These are phyloP conservation scores for Ogataea thermomethanolica DNA, from an alignment of 805 yeast genomes.

Conservation along the genomic window DNA sequence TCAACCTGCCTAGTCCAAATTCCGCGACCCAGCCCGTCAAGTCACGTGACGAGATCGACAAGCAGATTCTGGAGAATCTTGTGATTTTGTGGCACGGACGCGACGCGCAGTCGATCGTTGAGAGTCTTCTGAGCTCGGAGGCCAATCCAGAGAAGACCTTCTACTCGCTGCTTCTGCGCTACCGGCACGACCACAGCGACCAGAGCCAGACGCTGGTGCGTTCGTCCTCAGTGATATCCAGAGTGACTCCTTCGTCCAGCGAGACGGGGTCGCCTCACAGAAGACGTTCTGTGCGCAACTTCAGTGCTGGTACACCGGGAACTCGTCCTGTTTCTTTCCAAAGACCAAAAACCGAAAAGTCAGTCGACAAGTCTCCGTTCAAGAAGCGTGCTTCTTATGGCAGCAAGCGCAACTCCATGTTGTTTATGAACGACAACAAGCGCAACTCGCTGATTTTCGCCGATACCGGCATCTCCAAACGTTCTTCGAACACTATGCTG, in stretches of 20 bases:
- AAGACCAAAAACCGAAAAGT: conserved; percentile 7
- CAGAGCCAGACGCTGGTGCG: conserved; percentile 24
- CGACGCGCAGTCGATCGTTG: conserved; percentile 34
- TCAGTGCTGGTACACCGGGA: conserved; percentile 45
- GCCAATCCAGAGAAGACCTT: conserved; percentile 38
- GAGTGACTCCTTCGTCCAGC: conserved; percentile 26
- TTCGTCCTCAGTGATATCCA: conserved; percentile 31
- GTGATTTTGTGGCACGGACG: conserved; percentile 59
- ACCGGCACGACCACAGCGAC: conserved; percentile 34
- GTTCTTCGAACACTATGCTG: conserved; percentile 27
- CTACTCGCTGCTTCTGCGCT: conserved; percentile 34
- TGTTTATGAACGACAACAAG: conserved; percentile 23
- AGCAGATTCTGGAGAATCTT: conserved; percentile 50
- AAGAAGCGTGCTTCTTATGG: conserved; percentile 14
- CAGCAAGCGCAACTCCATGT: conserved; percentile 35
- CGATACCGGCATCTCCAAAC: conserved; percentile 16
- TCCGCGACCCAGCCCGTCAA: conserved; percentile 51
- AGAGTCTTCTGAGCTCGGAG: conserved; percentile 27
- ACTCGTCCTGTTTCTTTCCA: conserved; percentile 45
- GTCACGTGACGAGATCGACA: conserved; percentile 46
- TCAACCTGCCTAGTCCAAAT: conserved; percentile 51
- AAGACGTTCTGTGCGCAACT: conserved; percentile 37
- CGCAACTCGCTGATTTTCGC: conserved; percentile 24
- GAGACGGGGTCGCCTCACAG: conserved; percentile 30
- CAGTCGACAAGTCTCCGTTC: conserved; percentile 6